Percentiles rank a stretch among this genome's conserved stretches.
Evolutionary conservation across 2,329 filamentous ascomycete genomes (phyloP).

Genomic region (Trichoderma sp.): DNA sequence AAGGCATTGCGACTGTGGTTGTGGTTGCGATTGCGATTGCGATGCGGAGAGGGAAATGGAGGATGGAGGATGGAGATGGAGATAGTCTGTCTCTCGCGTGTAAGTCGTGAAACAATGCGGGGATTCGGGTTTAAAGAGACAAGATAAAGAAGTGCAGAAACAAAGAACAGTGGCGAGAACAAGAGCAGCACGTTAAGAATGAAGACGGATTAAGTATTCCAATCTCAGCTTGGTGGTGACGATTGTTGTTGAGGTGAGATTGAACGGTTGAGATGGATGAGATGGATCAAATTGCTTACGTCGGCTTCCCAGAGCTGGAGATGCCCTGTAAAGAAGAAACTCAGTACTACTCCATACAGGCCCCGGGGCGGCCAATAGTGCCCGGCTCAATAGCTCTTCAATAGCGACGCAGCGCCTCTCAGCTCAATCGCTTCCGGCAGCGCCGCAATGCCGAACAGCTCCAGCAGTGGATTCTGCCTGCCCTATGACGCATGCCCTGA

Average conservation of each 20-base stretch:
- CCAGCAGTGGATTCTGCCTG: background rate
- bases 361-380: background rate
- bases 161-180: background rate
- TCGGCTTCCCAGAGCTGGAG: background rate
- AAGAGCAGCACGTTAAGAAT: background rate
- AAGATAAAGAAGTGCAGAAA: background rate
- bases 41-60: constrained; percentile 29
- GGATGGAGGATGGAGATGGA: constrained; percentile 17
- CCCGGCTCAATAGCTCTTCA: background rate
- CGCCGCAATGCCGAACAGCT: constrained; percentile 6
- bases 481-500: constrained; percentile 22
- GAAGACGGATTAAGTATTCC: background rate
- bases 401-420: background rate
- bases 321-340: background rate
- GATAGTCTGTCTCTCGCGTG: constrained; percentile 12
- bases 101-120: constrained; percentile 29
- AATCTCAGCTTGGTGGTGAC: background rate
- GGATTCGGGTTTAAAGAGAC: background rate
- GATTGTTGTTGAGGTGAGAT: background rate
- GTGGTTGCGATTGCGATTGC: background rate
- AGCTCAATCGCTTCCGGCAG: constrained; percentile 7
- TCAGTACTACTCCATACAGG: background rate
- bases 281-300: background rate
- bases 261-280: background rate
- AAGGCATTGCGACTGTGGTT: constrained; percentile 8